These are phyloP conservation scores for Talaromyces sp. DNA, from an alignment of 2,329 filamentous ascomycete genomes.

Conservation along the genomic window DNA sequence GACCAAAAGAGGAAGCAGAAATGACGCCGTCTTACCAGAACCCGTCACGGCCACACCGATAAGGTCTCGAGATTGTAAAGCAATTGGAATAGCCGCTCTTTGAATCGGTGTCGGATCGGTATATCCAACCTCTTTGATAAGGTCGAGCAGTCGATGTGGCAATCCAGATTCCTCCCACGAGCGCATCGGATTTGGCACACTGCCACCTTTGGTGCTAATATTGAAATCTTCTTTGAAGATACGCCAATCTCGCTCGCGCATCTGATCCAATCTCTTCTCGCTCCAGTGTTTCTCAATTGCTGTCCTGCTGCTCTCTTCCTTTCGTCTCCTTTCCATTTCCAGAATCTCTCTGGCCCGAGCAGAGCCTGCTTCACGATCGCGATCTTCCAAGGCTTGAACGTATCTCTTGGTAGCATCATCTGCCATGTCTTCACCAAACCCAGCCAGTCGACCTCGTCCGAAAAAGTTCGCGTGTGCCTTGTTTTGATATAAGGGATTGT, in stretches of 20 bases:
- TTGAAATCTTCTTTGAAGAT: slow-evolving; percentile 99
- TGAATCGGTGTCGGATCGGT: slow-evolving; percentile 89
- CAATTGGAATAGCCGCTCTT: slow-evolving; percentile 90
- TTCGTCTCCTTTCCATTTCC: slow-evolving; percentile 76
- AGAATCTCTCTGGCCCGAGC: slow-evolving; percentile 74
- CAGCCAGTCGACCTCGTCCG: slow-evolving; percentile 63
- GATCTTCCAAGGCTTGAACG: slow-evolving; percentile 66
- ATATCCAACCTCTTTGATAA: slow-evolving; percentile 83
- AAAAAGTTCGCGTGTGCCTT: slow-evolving; percentile 66
- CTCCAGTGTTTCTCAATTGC: slow-evolving; percentile 92
- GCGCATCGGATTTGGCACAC: slow-evolving; percentile 93
- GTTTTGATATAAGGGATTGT: slow-evolving; percentile 75
- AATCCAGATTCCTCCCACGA: slow-evolving; percentile 83
- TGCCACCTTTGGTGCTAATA: slow-evolving; percentile 87
- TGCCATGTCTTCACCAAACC: slow-evolving; percentile 58
- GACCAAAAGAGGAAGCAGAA: slow-evolving; percentile 83
- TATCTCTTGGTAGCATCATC: slow-evolving; percentile 54
- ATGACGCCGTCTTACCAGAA: slow-evolving; percentile 97
- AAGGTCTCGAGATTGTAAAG: slow-evolving; percentile 86
- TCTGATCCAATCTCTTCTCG: slow-evolving; percentile 84
- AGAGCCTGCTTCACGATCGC: slow-evolving; percentile 71
- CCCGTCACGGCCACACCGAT: slow-evolving; percentile 97
- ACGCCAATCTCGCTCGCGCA: slow-evolving; percentile 97
- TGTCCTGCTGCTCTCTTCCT: slow-evolving; percentile 67
- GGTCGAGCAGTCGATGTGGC: slow-evolving; percentile 71